phyloP scores from a whole-genome alignment of 2,329 filamentous ascomycete genomes.

The Pseudogymnoascus sp. region DNA sequence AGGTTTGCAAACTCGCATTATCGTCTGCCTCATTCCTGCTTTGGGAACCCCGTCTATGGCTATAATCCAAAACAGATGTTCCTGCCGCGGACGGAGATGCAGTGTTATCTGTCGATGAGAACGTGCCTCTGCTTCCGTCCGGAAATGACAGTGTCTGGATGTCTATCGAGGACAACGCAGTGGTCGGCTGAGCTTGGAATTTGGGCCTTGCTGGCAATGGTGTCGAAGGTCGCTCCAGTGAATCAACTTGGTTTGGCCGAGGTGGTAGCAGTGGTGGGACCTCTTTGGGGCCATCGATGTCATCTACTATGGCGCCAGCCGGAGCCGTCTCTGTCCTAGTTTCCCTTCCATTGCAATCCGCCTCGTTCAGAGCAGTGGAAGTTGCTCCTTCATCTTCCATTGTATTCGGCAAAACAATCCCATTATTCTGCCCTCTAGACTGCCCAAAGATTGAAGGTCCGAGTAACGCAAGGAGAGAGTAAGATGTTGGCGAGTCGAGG shows the following conservation, averaged over 20 bases:
- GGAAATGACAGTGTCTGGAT: constrained; percentile 68
- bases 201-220: not conserved
- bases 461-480: constrained; percentile 25
- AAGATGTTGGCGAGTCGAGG: constrained; percentile 18
- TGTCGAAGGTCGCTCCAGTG: not conserved
- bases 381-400: constrained; percentile 7
- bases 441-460: constrained; percentile 14
- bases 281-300: constrained; percentile 23
- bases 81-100: constrained; percentile 22
- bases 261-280: constrained; percentile 41
- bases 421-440: not conserved
- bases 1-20: constrained; percentile 31
- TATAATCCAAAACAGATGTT: constrained; percentile 27
- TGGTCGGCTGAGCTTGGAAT: constrained; percentile 62
- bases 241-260: constrained; percentile 15
- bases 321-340: not conserved
- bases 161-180: constrained; percentile 72
- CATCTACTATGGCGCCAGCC: not conserved
- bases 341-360: not conserved
- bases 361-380: not conserved
- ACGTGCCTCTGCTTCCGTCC: constrained; percentile 59
- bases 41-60: not conserved
- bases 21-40: constrained; percentile 38
- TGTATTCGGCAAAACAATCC: constrained; percentile 7
- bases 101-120: constrained; percentile 32